These are phyloP conservation scores for Kodamaea kakaduensis DNA, from an alignment of 805 yeast species.

Conservation along the genomic window DNA sequence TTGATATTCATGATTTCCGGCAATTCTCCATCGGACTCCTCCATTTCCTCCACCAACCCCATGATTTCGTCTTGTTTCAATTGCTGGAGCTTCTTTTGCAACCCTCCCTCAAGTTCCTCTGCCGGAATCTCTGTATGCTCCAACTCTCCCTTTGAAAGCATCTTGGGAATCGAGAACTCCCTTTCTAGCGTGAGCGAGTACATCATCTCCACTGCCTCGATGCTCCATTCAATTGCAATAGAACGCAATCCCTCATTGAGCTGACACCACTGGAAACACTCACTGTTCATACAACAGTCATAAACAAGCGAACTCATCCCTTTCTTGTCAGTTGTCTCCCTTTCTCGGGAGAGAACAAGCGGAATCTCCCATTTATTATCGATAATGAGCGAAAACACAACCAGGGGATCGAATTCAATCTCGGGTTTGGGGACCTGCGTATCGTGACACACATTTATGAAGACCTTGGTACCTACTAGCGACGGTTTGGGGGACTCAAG, in stretches of 20 bases:
- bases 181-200: slow-evolving; percentile 51
- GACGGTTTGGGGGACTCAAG: slow-evolving; percentile 27
- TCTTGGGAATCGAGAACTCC: slow-evolving; percentile 64
- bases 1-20: slow-evolving; percentile 30
- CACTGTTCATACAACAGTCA: slow-evolving; percentile 74
- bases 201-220: slow-evolving; percentile 69
- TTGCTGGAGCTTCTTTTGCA: slow-evolving; percentile 33
- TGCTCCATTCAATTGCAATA: slow-evolving; percentile 76
- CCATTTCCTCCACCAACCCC: slow-evolving; percentile 41
- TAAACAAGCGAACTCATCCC: slow-evolving; percentile 62
- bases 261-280: slow-evolving; percentile 59
- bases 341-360: slow-evolving; percentile 58
- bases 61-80: slow-evolving; percentile 39
- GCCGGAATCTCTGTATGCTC: slow-evolving; percentile 42
- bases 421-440: slow-evolving; percentile 60
- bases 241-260: slow-evolving; percentile 55
- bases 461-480: slow-evolving; percentile 54
- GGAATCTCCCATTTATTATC: slow-evolving; percentile 85
- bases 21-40: slow-evolving; percentile 16
- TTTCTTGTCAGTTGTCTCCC: slow-evolving; percentile 62
- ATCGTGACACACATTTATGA: slow-evolving; percentile 74
- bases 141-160: slow-evolving; percentile 64
- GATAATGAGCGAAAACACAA: slow-evolving; percentile 59
- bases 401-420: slow-evolving; percentile 48
- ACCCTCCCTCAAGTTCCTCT: slow-evolving; percentile 39